Percentiles rank a stretch among this genome's conserved stretches.
These are phyloP conservation scores for Ophiostoma novo-ulmi DNA, from an alignment of 2,329 filamentous ascomycete genomes.

Conservation along the genomic window DNA sequence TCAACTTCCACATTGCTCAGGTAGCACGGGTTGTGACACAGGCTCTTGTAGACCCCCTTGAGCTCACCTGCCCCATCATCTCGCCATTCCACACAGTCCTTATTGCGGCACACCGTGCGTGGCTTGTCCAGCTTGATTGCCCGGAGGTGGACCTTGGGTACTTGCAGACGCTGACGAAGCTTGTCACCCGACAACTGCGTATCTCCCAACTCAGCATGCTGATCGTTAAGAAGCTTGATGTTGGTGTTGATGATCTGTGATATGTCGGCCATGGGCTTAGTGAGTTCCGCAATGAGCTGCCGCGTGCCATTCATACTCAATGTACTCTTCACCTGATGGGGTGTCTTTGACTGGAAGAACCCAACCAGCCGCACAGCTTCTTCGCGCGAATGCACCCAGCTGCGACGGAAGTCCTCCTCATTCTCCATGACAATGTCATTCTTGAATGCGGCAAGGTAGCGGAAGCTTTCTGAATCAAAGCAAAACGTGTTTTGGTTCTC, in stretches of 20 bases:
- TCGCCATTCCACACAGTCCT: background rate
- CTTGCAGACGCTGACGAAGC: background rate
- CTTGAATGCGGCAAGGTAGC: constrained; percentile 38
- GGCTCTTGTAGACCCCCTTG: background rate
- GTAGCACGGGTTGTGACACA: background rate
- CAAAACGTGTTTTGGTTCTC: constrained; percentile 37
- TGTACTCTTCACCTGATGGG: constrained; percentile 37
- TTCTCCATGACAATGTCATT: constrained; percentile 33
- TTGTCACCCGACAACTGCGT: background rate
- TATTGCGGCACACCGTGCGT: background rate
- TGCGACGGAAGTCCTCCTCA: constrained; percentile 34
- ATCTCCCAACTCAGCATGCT: background rate
- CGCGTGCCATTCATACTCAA: constrained; percentile 39
- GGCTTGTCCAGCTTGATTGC: background rate
- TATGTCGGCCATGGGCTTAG: constrained; percentile 38
- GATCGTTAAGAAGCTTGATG: constrained; percentile 32
- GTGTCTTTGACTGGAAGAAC: constrained; percentile 31
- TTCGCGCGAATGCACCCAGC: constrained; percentile 36
- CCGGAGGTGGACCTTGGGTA: background rate
- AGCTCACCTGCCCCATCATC: background rate
- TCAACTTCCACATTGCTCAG: background rate
- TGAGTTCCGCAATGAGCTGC: constrained; percentile 36
- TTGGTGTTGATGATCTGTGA: constrained; percentile 33
- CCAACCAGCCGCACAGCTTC: constrained; percentile 34
- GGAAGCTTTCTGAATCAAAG: constrained; percentile 43